A percentile compares a stretch with the other conserved stretches of the same genome.
These are phyloP conservation scores for Penicillium sp. DNA, from an alignment of 2,329 filamentous ascomycete species.

Conservation along the genomic window DNA sequence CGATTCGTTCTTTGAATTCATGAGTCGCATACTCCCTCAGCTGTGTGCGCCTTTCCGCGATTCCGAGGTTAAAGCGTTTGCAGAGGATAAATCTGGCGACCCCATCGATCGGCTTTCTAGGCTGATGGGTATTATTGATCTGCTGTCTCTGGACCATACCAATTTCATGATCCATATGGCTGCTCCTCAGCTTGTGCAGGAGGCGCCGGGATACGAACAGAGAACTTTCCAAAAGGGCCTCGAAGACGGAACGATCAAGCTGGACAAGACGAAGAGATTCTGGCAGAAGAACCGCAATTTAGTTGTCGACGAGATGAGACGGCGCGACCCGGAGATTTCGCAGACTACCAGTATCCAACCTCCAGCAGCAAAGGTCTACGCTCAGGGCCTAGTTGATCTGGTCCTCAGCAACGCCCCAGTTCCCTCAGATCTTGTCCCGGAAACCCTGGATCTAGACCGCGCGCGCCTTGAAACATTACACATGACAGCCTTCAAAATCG, in stretches of 20 bases:
- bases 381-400: constrained; percentile 57
- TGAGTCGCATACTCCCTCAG: constrained; percentile 59
- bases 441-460: constrained; percentile 57
- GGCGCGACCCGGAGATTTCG: constrained; percentile 38
- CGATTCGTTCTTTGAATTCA: constrained; percentile 60
- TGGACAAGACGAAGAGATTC: constrained; percentile 54
- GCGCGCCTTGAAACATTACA: constrained; percentile 52
- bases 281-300: constrained; percentile 44
- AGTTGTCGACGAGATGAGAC: constrained; percentile 49
- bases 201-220: constrained; percentile 59
- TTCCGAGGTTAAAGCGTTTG: constrained; percentile 53
- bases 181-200: constrained; percentile 58
- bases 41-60: constrained; percentile 64
- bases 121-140: constrained; percentile 60
- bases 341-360: constrained; percentile 31
- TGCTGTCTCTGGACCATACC: constrained; percentile 60
- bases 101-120: constrained; percentile 62
- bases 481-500: constrained; percentile 53
- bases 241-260: constrained; percentile 46
- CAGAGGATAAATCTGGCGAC: constrained; percentile 49
- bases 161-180: constrained; percentile 62
- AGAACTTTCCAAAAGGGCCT: constrained; percentile 56
- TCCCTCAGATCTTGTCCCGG: constrained; percentile 52
- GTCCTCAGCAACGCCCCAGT: constrained; percentile 53
- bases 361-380: constrained; percentile 48